Conservation (phyloP, 768 basidiomycete species). For the Mycena filopes region DNA sequence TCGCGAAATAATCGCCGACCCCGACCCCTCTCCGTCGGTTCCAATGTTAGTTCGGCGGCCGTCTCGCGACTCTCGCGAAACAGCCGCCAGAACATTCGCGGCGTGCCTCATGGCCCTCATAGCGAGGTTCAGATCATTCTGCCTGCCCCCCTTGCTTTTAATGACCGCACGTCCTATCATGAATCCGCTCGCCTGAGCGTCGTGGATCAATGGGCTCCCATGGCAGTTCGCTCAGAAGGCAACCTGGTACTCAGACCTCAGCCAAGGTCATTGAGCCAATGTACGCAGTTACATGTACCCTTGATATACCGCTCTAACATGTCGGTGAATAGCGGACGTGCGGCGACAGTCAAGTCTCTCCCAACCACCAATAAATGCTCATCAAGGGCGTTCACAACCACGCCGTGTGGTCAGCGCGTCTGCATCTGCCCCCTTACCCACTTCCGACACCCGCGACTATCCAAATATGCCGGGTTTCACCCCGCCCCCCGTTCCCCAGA, state of each 20-base stretch:
- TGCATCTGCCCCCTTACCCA: conserved; percentile 1
- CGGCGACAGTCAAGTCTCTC: conserved; percentile 23
- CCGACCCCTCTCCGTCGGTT: conserved; percentile 52
- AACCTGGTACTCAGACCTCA: conserved; percentile 23
- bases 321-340: conserved; percentile 17
- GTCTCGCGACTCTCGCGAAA: conserved; percentile 43
- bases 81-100: conserved; percentile 56
- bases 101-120: conserved; percentile 69
- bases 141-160: conserved; percentile 67
- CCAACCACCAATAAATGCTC: conserved; percentile 13
- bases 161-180: conserved; percentile 44
- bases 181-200: conserved; percentile 35
- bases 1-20: conserved; percentile 35
- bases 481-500: conserved; percentile 29
- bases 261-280: conserved; percentile 16
- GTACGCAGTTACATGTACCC: background rate
- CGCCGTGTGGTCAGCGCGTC: conserved; percentile 19
- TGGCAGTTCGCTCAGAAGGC: conserved; percentile 25
- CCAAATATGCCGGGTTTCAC: background rate
- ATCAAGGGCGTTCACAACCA: background rate
- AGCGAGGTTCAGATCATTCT: conserved; percentile 74
- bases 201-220: conserved; percentile 51
- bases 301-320: background rate
- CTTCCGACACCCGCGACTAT: conserved; percentile 10
- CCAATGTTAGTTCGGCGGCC: conserved; percentile 45